Conservation (phyloP, 768 basidiomycete genomes). For the Paxillus rubicundulus region DNA sequence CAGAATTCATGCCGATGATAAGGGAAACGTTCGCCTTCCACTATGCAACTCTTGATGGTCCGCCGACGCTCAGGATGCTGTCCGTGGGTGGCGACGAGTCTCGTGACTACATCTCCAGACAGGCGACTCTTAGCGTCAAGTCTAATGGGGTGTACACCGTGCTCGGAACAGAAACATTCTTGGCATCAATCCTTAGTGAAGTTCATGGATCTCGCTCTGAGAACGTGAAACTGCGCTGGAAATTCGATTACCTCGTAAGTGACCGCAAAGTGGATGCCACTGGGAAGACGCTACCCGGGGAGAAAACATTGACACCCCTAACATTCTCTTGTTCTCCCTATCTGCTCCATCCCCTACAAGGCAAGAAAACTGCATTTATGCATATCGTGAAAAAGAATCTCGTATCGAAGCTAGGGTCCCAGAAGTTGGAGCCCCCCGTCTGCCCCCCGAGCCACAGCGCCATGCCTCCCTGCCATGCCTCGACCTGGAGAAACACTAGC, state of each 20-base stretch:
- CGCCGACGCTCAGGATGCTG: slow-evolving; percentile 69
- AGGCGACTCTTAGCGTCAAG: slow-evolving; percentile 68
- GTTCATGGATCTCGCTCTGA: slow-evolving; percentile 18
- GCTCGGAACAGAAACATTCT: slow-evolving; percentile 55
- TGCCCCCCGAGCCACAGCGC: slow-evolving; percentile 7
- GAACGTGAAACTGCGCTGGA: slow-evolving; percentile 58
- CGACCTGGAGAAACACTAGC: slow-evolving; percentile 1
- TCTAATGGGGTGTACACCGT: slow-evolving; percentile 75
- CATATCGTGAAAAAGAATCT: slow-evolving; percentile 72
- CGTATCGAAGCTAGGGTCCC: slow-evolving; percentile 60
- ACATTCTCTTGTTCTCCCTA: slow-evolving; percentile 74
- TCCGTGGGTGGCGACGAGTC: slow-evolving; percentile 65
- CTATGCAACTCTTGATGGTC: slow-evolving; percentile 61
- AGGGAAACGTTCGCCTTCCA: slow-evolving; percentile 68
- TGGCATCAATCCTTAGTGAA: slow-evolving; percentile 17
- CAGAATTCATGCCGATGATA: slow-evolving; percentile 61
- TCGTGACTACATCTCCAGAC: slow-evolving; percentile 72
- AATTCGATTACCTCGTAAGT: slow-evolving; percentile 75
- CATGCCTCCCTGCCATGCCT: slow-evolving; percentile 7
- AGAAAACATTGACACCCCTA: slow-evolving; percentile 70
- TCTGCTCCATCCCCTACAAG: slow-evolving; percentile 56
- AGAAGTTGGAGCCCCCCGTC: slow-evolving; percentile 51
- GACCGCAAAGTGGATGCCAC: slow-evolving; percentile 49
- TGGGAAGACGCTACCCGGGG: slow-evolving; percentile 53
- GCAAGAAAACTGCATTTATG: slow-evolving; percentile 64